These are phyloP conservation scores for Aegilops sharonensis DNA, from an alignment of 176 grass and related monocot species.

Conservation along the genomic window DNA sequence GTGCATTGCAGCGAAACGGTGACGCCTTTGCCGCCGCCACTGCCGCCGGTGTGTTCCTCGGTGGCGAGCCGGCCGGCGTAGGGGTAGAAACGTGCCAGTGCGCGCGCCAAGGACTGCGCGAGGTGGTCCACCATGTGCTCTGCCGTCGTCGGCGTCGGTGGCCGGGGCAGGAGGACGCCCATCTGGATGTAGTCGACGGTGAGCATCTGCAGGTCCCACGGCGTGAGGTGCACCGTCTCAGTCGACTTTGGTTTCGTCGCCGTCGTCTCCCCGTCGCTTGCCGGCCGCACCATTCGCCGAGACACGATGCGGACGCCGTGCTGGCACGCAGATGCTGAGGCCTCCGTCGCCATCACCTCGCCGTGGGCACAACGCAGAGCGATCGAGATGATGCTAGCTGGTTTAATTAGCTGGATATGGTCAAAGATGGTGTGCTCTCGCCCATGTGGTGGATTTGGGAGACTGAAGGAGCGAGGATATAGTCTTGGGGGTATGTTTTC, in stretches of 20 bases:
- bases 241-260: background rate
- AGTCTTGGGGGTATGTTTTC: no score
- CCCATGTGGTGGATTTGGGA: no score
- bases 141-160: background rate
- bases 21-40: background rate
- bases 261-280: background rate
- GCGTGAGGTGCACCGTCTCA: background rate
- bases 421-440: no score
- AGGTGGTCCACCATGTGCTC: slow-evolving; percentile 18
- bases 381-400: no score
- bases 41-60: background rate
- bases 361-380: no score
- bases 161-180: slow-evolving; percentile 9
- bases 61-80: slow-evolving; percentile 33
- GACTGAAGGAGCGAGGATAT: no score
- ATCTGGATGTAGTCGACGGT: slow-evolving; percentile 14
- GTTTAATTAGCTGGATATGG: no score
- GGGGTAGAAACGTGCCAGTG: slow-evolving; percentile 38
- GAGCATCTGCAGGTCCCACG: background rate
- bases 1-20: slow-evolving; percentile 4
- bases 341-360: no score
- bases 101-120: slow-evolving; percentile 13
- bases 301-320: background rate
- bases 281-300: background rate
- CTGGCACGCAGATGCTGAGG: no score